Evolutionary conservation across 495 filamentous ascomycete species (phyloP), one percentile per base, ranked within the genome.

Genomic region (Apodospora peruviana): DNA sequence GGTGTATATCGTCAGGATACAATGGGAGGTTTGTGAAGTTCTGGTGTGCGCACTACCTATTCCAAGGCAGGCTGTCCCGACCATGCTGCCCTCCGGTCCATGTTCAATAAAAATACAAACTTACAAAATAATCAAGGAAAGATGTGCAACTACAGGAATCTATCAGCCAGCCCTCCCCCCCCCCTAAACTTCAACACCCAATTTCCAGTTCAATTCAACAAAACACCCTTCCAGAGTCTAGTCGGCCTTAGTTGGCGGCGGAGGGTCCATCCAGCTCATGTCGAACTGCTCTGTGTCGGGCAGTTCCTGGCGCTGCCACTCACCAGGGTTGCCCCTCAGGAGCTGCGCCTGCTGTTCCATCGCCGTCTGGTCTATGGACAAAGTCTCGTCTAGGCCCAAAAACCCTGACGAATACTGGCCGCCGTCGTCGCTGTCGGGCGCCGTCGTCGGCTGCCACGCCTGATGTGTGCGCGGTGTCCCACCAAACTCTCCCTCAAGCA

Each of bases 241-340:
- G n/a, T n/a, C n/a, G n/a, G n/a, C n/a, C n/a, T n/a, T n/a, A n/a
- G n/a, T n/a, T n/a, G n/a, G n/a, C n/a, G n/a, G n/a, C n/a, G n/a
- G n/a, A n/a, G 37, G 43, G n/a, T 57, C 56, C 4, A 39, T 48
- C 61, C 61, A 64, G 40, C 43, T 56, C 32, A 39, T 50, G 21
- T 62, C 61, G 22, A 61, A 59, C 22, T 61, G 55, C 17, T 45
- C 45, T 11, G 36, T 35, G 2, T 63, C 62, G n/a, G 50, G 27
- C 18, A 71, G 54, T 4, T 57, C 47, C 24, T 72, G 63, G 27
- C 66, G 51, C 25, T 67, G 58, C 53, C 64, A 66, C 2, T 63
- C 60, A 12, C 54, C 55, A 7, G 55, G 45, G 3, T 17, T 16
- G 16, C 52, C 54, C 14, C 41, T 32, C 32, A 64, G 43, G 27